Evolutionary conservation across 2,329 filamentous ascomycete species (phyloP).

Genomic region (Phialophora tarda): DNA sequence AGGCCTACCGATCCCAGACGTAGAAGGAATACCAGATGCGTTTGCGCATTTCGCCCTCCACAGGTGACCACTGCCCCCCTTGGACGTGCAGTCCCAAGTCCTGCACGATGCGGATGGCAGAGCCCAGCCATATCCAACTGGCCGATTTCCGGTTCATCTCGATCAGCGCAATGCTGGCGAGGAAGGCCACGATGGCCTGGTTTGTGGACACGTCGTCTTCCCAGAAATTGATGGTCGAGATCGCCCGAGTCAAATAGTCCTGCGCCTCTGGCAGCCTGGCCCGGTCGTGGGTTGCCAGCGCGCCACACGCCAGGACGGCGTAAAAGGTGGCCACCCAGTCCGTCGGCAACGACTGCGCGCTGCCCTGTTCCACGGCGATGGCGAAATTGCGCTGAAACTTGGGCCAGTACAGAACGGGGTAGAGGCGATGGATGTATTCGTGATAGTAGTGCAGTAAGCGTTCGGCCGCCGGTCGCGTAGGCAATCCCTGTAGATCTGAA

Average conservation of each 20-base stretch:
- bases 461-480: slow-evolving; percentile 72
- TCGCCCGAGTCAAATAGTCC: slow-evolving; percentile 73
- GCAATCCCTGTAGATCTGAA: slow-evolving; percentile 66
- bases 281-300: slow-evolving; percentile 68
- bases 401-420: slow-evolving; percentile 88
- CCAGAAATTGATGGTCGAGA: slow-evolving; percentile 77
- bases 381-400: slow-evolving; percentile 79
- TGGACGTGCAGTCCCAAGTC: slow-evolving; percentile 82
- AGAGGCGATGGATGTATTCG: slow-evolving; percentile 74
- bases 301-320: slow-evolving; percentile 80
- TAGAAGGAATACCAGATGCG: slow-evolving; percentile 96
- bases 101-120: slow-evolving; percentile 78
- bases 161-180: slow-evolving; percentile 78
- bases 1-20: slow-evolving; percentile 76
- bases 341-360: slow-evolving; percentile 64
- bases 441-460: slow-evolving; percentile 77
- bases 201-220: slow-evolving; percentile 77
- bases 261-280: slow-evolving; percentile 53
- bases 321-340: slow-evolving; percentile 83
- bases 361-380: slow-evolving; percentile 71
- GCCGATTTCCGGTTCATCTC: slow-evolving; percentile 87
- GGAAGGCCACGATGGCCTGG: slow-evolving; percentile 71
- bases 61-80: slow-evolving; percentile 70
- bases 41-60: slow-evolving; percentile 85
- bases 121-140: slow-evolving; percentile 84